Percentiles rank a stretch among this genome's conserved stretches.
phyloP scores from a whole-genome alignment of 371 early-diverging fungal species.

The Mucor saturninus region DNA sequence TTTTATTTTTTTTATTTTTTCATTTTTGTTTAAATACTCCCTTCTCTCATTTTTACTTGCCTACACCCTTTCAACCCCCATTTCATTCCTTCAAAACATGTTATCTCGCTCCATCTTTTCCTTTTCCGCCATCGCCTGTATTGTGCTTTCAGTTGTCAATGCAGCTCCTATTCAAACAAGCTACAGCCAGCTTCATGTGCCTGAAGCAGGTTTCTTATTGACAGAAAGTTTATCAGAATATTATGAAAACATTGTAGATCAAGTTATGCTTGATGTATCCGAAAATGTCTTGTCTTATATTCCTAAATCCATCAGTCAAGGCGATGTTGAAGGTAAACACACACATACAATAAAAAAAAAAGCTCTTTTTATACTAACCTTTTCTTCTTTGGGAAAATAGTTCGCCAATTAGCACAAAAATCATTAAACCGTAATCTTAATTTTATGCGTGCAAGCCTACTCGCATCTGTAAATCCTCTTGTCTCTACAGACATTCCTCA shows the following conservation, averaged over 20 bases:
- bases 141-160: constrained; percentile 14
- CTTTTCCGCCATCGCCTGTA: constrained; percentile 12
- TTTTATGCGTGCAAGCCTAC: constrained; percentile 37
- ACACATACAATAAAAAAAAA: constrained; percentile 1
- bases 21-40: background rate
- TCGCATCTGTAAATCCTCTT: constrained; percentile 37
- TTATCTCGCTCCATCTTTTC: constrained; percentile 14
- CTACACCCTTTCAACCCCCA: constrained; percentile 1
- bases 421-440: constrained; percentile 36
- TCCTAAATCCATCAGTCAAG: constrained; percentile 35
- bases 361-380: background rate
- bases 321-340: constrained; percentile 22
- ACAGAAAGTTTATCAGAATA: constrained; percentile 44
- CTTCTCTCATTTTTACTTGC: constrained; percentile 1
- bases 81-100: constrained; percentile 14
- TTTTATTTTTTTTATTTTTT: background rate
- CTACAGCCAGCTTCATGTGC: background rate
- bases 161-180: constrained; percentile 20
- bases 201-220: constrained; percentile 23
- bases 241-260: constrained; percentile 53
- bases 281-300: constrained; percentile 36
- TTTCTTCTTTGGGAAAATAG: constrained; percentile 4
- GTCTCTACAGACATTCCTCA: constrained; percentile 31
- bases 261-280: constrained; percentile 43
- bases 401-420: constrained; percentile 21